These are phyloP conservation scores for Citrullus amarus DNA, from an alignment of 306 rosid species.

Conservation along the genomic window DNA sequence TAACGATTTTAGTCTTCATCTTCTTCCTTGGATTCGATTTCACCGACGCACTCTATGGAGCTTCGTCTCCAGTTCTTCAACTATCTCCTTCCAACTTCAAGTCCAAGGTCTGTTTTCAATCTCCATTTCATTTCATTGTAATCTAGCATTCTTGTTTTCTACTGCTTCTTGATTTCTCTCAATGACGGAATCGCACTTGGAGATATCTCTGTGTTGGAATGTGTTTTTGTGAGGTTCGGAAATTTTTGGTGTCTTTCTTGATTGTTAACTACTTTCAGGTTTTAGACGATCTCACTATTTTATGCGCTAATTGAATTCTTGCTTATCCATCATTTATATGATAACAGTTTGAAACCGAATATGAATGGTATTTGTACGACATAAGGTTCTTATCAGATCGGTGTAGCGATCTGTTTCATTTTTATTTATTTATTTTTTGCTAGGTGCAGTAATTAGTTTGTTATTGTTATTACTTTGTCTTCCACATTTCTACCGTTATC, in stretches of 20 bases:
- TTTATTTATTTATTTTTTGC: too few relatives aligned
- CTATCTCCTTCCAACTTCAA: slow-evolving; percentile 88
- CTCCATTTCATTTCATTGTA: not conserved
- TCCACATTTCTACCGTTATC: not conserved
- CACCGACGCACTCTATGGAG: slow-evolving; percentile 69
- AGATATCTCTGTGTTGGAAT: not conserved
- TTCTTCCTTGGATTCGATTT: slow-evolving; percentile 16
- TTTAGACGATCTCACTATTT: not conserved
- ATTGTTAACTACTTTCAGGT: not conserved
- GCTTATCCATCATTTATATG: not conserved
- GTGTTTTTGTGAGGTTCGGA: not conserved
- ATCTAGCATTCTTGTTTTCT: not conserved
- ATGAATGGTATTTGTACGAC: not conserved
- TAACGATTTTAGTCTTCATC: slow-evolving; percentile 14
- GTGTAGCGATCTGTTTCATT: not conserved
- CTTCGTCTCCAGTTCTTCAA: slow-evolving; percentile 90
- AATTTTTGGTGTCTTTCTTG: not conserved
- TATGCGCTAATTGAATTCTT: not conserved
- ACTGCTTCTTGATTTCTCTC: not conserved
- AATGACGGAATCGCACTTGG: not conserved
- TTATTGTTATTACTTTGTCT: not conserved
- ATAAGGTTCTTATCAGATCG: not conserved
- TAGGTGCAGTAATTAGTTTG: not conserved
- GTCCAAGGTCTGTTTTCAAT: slow-evolving; percentile 54
- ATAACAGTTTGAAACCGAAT: not conserved